Conservation (phyloP, 2,329 filamentous ascomycete genomes). For the Monosporascus cannonballus region DNA sequence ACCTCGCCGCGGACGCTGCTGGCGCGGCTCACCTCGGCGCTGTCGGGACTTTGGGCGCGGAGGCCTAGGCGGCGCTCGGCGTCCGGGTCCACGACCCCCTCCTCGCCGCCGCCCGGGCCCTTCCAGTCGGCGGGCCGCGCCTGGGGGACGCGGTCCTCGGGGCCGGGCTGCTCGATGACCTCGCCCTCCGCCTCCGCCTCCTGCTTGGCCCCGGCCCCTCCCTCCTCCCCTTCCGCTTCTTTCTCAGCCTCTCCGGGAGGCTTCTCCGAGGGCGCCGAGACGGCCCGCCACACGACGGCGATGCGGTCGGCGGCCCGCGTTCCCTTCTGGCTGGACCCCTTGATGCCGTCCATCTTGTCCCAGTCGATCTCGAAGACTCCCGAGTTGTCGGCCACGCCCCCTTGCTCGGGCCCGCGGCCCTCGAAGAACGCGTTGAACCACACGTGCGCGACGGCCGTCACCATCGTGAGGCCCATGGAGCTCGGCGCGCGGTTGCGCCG, state of each 20-base stretch:
- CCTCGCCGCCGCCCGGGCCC: constrained; percentile 35
- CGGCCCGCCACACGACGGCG: constrained; percentile 73
- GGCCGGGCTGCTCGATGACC: constrained; percentile 58
- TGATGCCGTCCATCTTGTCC: constrained; percentile 84
- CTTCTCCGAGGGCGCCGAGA: constrained; percentile 17
- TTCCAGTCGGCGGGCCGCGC: constrained; percentile 69
- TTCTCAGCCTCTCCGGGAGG: constrained; percentile 13
- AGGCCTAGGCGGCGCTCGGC: constrained; percentile 63
- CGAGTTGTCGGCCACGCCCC: constrained; percentile 58
- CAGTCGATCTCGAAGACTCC: constrained; percentile 56
- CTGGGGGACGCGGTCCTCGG: constrained; percentile 65
- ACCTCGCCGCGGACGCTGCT: constrained; percentile 54
- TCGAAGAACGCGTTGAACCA: constrained; percentile 98
- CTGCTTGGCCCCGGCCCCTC: constrained; percentile 19
- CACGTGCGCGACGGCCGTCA: constrained; percentile 86
- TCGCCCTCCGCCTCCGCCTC: constrained; percentile 16
- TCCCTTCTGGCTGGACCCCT: constrained; percentile 79
- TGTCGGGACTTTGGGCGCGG: constrained; percentile 57
- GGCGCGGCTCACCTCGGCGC: constrained; percentile 63
- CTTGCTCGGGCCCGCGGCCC: constrained; percentile 64
- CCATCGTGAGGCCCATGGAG: constrained; percentile 77
- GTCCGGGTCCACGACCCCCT: constrained; percentile 33
- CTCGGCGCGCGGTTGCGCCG: constrained; percentile 73
- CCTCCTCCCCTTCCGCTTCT: constrained; percentile 8
- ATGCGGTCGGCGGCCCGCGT: constrained; percentile 75